phyloP scores from a whole-genome alignment of 106 monocot genomes.

The Allium fistulosum region DNA sequence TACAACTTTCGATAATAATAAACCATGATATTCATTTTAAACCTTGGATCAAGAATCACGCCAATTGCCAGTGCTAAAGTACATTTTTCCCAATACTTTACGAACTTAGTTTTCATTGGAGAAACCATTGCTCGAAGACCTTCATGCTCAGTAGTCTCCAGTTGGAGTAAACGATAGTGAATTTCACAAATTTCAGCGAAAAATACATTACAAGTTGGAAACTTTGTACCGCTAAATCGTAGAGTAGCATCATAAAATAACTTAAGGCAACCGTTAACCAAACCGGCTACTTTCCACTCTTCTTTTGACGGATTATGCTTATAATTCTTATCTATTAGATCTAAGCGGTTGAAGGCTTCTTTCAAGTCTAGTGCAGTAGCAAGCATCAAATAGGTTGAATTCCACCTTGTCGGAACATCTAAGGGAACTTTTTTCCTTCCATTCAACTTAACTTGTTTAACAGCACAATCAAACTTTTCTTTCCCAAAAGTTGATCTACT shows the following conservation, averaged over 20 bases:
- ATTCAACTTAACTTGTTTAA: background rate
- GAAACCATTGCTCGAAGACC: background rate
- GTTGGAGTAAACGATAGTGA: background rate
- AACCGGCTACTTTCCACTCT: background rate
- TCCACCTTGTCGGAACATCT: background rate
- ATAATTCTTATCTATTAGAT: background rate
- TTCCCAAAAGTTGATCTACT: background rate
- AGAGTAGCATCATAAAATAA: background rate
- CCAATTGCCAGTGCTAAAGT: background rate
- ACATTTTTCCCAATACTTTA: slow-evolving; percentile 4
- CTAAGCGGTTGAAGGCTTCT: background rate
- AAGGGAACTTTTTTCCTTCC: background rate
- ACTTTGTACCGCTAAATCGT: background rate
- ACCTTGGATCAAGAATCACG: background rate
- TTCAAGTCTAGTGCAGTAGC: background rate
- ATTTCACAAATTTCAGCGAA: background rate
- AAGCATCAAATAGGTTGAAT: background rate
- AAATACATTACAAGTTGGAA: background rate
- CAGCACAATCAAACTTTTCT: background rate
- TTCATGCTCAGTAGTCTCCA: background rate
- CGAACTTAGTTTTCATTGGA: background rate
- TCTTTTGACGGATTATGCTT: background rate
- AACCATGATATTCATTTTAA: background rate
- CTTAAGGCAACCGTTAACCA: background rate
- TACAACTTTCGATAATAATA: background rate